Evolutionary conservation across 2,329 filamentous ascomycete genomes (phyloP).

Genomic region (Colletotrichum falcatum): DNA sequence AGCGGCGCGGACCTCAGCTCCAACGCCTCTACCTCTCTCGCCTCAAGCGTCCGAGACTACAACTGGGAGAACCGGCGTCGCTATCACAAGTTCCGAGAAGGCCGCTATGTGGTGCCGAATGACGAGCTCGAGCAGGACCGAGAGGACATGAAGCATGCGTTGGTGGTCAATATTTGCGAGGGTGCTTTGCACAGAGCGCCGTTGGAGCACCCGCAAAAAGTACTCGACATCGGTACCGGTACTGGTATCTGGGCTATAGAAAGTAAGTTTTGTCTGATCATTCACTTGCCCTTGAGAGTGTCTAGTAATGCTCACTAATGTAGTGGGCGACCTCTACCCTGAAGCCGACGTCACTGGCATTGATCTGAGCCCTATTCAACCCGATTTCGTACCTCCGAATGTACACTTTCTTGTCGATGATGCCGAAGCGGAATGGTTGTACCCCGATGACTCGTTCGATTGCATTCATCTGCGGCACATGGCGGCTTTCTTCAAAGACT

Average conservation of each 20-base stretch:
- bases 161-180: slow-evolving; percentile 51
- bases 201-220: slow-evolving; percentile 42
- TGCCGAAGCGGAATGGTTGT: slow-evolving; percentile 43
- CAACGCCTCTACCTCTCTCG: slow-evolving; percentile 47
- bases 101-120: slow-evolving; percentile 54
- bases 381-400: slow-evolving; percentile 42
- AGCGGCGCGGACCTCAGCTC: slow-evolving; percentile 42
- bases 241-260: slow-evolving; percentile 13
- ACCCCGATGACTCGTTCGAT: slow-evolving; percentile 44
- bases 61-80: slow-evolving; percentile 56
- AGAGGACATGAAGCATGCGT: slow-evolving; percentile 55
- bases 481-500: slow-evolving; percentile 48
- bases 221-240: slow-evolving; percentile 6
- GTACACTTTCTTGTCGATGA: slow-evolving; percentile 46
- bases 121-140: slow-evolving; percentile 10
- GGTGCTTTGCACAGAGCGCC: slow-evolving; percentile 57
- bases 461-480: slow-evolving; percentile 53
- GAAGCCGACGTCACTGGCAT: slow-evolving; percentile 16
- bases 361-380: slow-evolving; percentile 35
- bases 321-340: slow-evolving; percentile 14
- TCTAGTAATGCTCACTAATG: neutral
- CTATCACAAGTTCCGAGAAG: slow-evolving; percentile 56
- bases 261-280: neutral
- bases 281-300: too few species aligned
- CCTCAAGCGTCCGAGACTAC: slow-evolving; percentile 53